Evolutionary conservation across 2,329 filamentous ascomycete genomes (phyloP).

Genomic region (Aquanectria penicillioides): DNA sequence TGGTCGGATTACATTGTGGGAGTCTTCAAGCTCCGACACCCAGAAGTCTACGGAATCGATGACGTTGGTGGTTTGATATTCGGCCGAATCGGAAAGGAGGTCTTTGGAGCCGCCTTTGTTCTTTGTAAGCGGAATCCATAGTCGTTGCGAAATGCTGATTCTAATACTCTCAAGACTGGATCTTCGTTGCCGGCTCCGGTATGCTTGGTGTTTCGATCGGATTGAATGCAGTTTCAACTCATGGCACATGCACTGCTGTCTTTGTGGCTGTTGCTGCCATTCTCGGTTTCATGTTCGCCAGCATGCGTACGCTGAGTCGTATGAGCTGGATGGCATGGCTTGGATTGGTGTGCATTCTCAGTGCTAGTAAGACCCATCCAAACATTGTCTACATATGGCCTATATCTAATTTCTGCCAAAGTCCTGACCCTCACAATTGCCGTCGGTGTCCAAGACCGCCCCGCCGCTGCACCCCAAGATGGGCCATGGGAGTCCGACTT

Average conservation of each 20-base stretch:
- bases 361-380: conserved; percentile 23
- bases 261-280: conserved; percentile 50
- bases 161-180: not conserved
- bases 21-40: conserved; percentile 60
- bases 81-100: conserved; percentile 54
- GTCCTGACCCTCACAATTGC: conserved; percentile 29
- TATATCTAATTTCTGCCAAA: not conserved
- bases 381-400: not conserved
- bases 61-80: conserved; percentile 60
- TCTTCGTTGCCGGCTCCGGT: conserved; percentile 23
- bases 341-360: conserved; percentile 29
- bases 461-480: conserved; percentile 19
- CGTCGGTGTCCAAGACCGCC: conserved; percentile 28
- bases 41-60: conserved; percentile 62
- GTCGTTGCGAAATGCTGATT: not conserved
- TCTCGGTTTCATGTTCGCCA: conserved; percentile 43
- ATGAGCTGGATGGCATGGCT: conserved; percentile 49
- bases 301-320: conserved; percentile 45
- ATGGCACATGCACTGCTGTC: conserved; percentile 52
- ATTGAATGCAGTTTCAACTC: conserved; percentile 52
- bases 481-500: conserved; percentile 43
- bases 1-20: conserved; percentile 61
- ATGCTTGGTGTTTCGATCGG: conserved; percentile 50
- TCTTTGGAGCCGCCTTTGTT: conserved; percentile 48
- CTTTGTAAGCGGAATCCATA: conserved; percentile 40